phyloP scores from a whole-genome alignment of 2,329 filamentous ascomycete species.

The Stylonectria norvegica region DNA sequence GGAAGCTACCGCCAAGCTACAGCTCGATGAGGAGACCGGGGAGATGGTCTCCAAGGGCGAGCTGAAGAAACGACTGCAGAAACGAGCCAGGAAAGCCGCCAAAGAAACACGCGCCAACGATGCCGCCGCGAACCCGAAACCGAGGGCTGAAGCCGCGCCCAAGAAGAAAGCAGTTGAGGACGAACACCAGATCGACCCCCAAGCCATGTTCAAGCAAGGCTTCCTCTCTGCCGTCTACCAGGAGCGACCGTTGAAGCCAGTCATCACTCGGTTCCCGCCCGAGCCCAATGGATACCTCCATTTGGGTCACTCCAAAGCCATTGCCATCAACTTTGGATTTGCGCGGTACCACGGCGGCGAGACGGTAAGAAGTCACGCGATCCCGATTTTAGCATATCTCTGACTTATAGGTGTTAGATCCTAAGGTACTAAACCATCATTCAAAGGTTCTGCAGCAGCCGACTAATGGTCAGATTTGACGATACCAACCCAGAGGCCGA shows the following conservation, averaged over 20 bases:
- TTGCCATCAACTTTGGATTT: constrained; percentile 95
- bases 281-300: constrained; percentile 94
- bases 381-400: not conserved
- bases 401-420: constrained; percentile 25
- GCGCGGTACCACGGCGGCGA: constrained; percentile 77
- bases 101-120: constrained; percentile 39
- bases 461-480: constrained; percentile 62
- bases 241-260: constrained; percentile 58
- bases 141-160: constrained; percentile 17
- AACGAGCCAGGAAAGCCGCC: constrained; percentile 54
- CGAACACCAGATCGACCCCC: constrained; percentile 46
- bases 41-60: constrained; percentile 64
- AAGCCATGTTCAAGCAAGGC: constrained; percentile 76
- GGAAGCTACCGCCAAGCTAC: constrained; percentile 47
- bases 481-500: constrained; percentile 95
- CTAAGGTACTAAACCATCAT: constrained; percentile 20
- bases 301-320: constrained; percentile 92
- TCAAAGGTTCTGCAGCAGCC: constrained; percentile 3
- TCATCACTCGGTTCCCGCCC: constrained; percentile 73
- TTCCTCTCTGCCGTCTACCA: constrained; percentile 72
- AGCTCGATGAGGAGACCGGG: constrained; percentile 61
- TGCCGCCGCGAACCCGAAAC: constrained; percentile 28
- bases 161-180: constrained; percentile 39
- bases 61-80: constrained; percentile 58
- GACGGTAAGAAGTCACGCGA: constrained; percentile 24